Evolutionary conservation across 164 flowering plant species (phyloP).

Genomic region (Magnolia officinalis): DNA sequence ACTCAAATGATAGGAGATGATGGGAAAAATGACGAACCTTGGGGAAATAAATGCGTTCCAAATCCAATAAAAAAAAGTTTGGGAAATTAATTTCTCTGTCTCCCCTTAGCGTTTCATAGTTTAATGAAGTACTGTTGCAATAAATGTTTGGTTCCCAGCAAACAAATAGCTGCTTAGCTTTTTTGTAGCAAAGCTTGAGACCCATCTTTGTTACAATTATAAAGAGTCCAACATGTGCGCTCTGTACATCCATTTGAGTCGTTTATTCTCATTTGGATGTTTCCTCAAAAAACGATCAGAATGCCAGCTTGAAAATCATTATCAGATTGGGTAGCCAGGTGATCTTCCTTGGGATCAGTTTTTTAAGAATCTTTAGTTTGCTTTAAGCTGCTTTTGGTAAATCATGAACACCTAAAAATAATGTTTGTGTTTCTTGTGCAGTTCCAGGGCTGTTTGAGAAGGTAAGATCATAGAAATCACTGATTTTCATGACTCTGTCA

Average conservation of each 20-base stretch:
- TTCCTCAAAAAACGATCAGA: no score
- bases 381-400: neutral
- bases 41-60: no score
- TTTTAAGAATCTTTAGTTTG: neutral
- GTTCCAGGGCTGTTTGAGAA: neutral
- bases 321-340: neutral
- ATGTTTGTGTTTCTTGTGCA: conserved; percentile 1
- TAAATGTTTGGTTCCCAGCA: no score
- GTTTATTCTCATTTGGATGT: neutral
- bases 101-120: no score
- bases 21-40: no score
- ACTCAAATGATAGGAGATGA: no score
- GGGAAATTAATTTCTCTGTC: no score
- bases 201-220: neutral
- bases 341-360: neutral
- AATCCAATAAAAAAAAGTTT: no score
- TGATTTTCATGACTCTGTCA: neutral
- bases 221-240: neutral
- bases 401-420: neutral
- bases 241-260: neutral
- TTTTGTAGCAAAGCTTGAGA: no score
- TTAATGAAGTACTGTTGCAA: no score
- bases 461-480: neutral
- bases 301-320: neutral
- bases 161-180: no score